Evolutionary conservation across 129 eudicot genomes (phyloP).

Genomic region (Apium graveolens): DNA sequence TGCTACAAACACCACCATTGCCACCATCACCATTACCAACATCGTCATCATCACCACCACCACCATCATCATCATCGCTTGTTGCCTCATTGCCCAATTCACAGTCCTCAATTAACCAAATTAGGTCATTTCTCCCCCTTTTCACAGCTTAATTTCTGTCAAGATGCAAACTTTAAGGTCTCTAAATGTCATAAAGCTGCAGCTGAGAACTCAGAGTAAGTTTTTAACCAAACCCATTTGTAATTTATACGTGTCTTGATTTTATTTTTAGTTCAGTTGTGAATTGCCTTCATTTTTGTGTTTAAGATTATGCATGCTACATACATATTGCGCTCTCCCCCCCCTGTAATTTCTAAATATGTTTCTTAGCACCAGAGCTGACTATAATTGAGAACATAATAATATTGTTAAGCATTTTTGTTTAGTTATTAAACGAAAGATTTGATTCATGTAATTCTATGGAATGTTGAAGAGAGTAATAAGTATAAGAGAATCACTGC

Average conservation of each 20-base stretch:
- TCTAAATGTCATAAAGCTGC: slow-evolving; percentile 8
- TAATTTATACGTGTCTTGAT: neutral
- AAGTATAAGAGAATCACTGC: too few relatives aligned
- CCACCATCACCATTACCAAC: neutral
- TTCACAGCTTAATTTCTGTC: neutral
- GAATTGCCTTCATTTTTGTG: too few relatives aligned
- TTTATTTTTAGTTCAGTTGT: too few relatives aligned
- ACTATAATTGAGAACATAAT: too few relatives aligned
- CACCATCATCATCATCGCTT: slow-evolving; percentile 24
- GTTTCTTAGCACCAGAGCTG: too few relatives aligned
- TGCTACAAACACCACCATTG: too few relatives aligned
- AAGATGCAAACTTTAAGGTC: slow-evolving; percentile 16
- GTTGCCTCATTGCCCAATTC: slow-evolving; percentile 35
- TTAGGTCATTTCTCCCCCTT: slow-evolving; percentile 16
- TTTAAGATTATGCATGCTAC: neutral
- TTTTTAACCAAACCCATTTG: neutral
- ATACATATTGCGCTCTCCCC: too few relatives aligned
- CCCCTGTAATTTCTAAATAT: too few relatives aligned
- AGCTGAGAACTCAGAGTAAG: slow-evolving; percentile 28
- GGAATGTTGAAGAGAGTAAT: too few relatives aligned
- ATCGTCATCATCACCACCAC: slow-evolving; percentile 16
- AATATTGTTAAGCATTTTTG: too few relatives aligned
- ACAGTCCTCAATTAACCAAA: slow-evolving; percentile 15
- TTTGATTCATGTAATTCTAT: too few relatives aligned
- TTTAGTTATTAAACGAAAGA: too few relatives aligned